A percentile compares a stretch with the other conserved stretches of the same genome.
Conservation (phyloP, 148 eudicot species). For the Spergularia marina region DNA sequence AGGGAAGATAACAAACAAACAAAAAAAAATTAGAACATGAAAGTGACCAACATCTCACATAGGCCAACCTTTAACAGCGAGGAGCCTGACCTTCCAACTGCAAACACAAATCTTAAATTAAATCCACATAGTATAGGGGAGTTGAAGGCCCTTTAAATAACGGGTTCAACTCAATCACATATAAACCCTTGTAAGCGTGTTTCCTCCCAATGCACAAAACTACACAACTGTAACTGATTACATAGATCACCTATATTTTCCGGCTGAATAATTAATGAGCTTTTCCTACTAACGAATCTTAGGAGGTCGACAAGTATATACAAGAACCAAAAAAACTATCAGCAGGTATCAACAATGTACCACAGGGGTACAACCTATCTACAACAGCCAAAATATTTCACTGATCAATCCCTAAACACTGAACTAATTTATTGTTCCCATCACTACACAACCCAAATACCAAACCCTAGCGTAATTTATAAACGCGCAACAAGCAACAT, state of each 20-base stretch:
- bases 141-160: not conserved
- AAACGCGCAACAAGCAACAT: no score
- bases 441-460: not conserved
- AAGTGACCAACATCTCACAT: constrained; percentile 12
- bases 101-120: constrained; percentile 28
- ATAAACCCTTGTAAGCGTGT: not conserved
- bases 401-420: not conserved
- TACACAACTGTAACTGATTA: not conserved
- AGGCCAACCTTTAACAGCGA: constrained; percentile 52
- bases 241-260: not conserved
- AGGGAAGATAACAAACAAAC: constrained; percentile 3
- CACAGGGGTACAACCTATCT: not conserved
- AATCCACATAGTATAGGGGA: not conserved
- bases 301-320: not conserved
- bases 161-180: not conserved
- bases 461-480: not conserved
- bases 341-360: not conserved
- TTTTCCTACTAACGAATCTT: not conserved
- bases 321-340: not conserved
- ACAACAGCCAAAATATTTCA: not conserved
- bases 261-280: not conserved
- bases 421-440: not conserved
- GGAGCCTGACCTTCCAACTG: constrained; percentile 74
- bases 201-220: not conserved
- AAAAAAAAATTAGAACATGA: constrained; percentile 2